A percentile compares a stretch with the other conserved stretches of the same genome.
Evolutionary conservation across 768 basidiomycete genomes (phyloP).

Genomic region (Leccinum subgranulosum): DNA sequence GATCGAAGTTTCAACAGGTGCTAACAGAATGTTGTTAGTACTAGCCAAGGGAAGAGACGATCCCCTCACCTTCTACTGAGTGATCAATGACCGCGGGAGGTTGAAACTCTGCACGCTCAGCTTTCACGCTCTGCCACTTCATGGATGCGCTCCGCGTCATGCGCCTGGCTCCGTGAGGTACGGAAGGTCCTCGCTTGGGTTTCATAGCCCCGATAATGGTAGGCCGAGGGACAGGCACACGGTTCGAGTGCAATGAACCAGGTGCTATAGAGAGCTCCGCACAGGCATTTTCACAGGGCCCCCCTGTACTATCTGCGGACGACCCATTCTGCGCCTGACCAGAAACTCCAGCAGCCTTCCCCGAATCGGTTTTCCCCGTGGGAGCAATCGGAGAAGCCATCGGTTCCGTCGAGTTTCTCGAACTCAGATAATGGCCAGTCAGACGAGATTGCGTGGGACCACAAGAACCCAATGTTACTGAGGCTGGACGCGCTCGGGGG

Average conservation of each 20-base stretch:
- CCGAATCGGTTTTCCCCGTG: not conserved
- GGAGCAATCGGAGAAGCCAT: conserved; percentile 4
- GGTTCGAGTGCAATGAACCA: not conserved
- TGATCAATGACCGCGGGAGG: not conserved
- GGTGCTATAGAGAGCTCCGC: not conserved
- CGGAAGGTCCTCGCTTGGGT: conserved; percentile 14
- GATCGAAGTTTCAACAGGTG: not conserved
- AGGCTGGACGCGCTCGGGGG: not conserved
- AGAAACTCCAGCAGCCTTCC: not conserved
- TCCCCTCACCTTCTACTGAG: conserved; percentile 1
- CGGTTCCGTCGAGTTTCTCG: not conserved
- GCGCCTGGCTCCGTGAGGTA: conserved; percentile 13
- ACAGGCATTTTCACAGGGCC: not conserved
- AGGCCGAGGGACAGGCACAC: not conserved
- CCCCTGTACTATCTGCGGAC: not conserved
- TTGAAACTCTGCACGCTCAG: not conserved
- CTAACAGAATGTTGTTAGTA: conserved; percentile 7
- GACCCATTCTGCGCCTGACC: not conserved
- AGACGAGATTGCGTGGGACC: conserved; percentile 2
- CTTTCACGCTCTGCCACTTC: conserved; percentile 16
- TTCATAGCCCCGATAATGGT: conserved; percentile 12
- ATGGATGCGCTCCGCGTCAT: conserved; percentile 30
- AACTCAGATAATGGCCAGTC: not conserved
- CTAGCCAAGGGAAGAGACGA: not conserved
- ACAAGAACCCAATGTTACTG: not conserved